Percentiles rank a stretch among this genome's conserved stretches.
Conservation (phyloP, 1,139 yeast genomes). For the Candida sojae region DNA sequence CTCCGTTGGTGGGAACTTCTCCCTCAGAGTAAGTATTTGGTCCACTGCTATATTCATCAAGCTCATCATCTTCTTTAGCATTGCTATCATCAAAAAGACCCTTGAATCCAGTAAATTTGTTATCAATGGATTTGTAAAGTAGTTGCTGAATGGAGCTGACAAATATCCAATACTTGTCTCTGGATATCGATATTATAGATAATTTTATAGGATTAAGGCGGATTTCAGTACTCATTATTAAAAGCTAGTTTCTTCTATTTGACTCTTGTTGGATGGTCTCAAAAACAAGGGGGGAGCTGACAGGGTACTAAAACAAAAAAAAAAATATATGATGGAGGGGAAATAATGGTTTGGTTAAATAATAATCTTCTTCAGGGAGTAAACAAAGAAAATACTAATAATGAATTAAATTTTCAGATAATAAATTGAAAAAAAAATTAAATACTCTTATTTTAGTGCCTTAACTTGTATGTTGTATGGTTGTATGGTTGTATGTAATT, state of each 20-base stretch:
- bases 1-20: slow-evolving; percentile 14
- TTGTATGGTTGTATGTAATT: no score
- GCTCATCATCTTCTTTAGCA: slow-evolving; percentile 15
- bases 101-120: slow-evolving; percentile 9
- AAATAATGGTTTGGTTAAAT: background rate
- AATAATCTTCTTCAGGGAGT: no score
- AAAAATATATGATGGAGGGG: background rate
- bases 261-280: background rate
- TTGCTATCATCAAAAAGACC: slow-evolving; percentile 18
- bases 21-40: slow-evolving; percentile 13
- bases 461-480: no score
- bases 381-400: background rate
- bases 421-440: no score
- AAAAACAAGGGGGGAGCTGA: background rate
- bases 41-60: slow-evolving; percentile 16
- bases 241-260: background rate
- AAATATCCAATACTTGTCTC: slow-evolving; percentile 53
- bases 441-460: no score
- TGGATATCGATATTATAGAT: slow-evolving; percentile 49
- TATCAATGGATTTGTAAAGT: slow-evolving; percentile 25
- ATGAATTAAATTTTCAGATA: no score
- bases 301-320: background rate
- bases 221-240: slow-evolving; percentile 37
- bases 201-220: slow-evolving; percentile 46
- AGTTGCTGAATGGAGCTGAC: slow-evolving; percentile 47